Evolutionary conservation across 2,329 filamentous ascomycete genomes (phyloP).

Genomic region (Ophiostoma himal-ulmi): DNA sequence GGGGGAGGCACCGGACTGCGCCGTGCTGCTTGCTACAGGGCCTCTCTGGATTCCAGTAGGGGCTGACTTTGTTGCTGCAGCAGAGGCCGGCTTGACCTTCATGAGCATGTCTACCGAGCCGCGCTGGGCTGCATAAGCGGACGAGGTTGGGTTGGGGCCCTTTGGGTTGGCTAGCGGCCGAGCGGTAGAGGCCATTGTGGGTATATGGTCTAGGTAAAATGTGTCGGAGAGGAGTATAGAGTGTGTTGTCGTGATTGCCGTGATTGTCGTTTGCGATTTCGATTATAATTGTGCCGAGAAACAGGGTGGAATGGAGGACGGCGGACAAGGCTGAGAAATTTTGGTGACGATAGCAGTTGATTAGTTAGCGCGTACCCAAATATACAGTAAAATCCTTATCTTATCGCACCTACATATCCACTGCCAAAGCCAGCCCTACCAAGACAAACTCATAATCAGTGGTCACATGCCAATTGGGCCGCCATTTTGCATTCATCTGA

Average conservation of each 20-base stretch:
- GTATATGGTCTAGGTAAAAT: background rate
- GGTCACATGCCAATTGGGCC: background rate
- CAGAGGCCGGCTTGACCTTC: slow-evolving; percentile 9
- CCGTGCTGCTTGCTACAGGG: background rate
- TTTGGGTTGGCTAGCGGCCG: slow-evolving; percentile 14
- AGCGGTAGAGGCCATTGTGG: slow-evolving; percentile 12
- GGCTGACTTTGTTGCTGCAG: background rate
- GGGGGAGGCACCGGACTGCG: background rate
- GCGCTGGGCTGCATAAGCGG: slow-evolving; percentile 21
- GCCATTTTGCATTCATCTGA: background rate
- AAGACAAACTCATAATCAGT: background rate
- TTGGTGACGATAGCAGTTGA: background rate
- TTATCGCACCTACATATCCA: slow-evolving; percentile 6
- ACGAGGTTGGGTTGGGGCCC: slow-evolving; percentile 19
- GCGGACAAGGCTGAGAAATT: slow-evolving; percentile 9
- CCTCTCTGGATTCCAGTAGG: slow-evolving; percentile 6
- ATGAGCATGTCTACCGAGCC: slow-evolving; percentile 22
- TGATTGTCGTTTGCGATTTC: background rate
- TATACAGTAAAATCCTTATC: background rate
- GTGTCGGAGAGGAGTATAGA: background rate
- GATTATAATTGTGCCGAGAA: background rate
- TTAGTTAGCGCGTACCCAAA: background rate
- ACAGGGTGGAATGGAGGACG: background rate
- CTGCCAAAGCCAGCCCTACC: background rate
- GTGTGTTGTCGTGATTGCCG: background rate